Percentiles rank a stretch among this genome's conserved stretches.
These are phyloP conservation scores for Bacterosira constricta DNA, from an alignment of 108 stramenopile species.

Conservation along the genomic window DNA sequence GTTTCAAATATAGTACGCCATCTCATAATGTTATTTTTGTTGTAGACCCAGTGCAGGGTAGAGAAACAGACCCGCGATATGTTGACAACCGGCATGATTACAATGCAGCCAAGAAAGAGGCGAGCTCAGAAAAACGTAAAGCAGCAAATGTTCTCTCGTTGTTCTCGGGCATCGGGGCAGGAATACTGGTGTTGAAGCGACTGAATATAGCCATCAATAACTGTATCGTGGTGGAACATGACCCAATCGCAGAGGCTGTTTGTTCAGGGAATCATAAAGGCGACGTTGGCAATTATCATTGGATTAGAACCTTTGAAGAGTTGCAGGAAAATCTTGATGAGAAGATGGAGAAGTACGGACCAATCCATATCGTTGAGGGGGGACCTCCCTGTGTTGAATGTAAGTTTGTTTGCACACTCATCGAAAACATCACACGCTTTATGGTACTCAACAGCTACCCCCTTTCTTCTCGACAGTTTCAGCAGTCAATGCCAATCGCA, in stretches of 20 bases:
- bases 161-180: not conserved
- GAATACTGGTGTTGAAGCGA: constrained; percentile 1
- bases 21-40: not conserved
- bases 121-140: not conserved
- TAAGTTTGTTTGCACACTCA: not conserved
- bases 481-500: too few relatives aligned
- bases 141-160: not conserved
- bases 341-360: not conserved
- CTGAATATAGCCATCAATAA: not conserved
- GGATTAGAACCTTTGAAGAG: not conserved
- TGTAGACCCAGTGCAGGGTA: not conserved
- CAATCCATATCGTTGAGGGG: too few relatives aligned
- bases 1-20: too few relatives aligned
- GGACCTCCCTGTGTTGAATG: too few relatives aligned
- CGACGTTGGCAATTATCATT: not conserved
- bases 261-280: not conserved
- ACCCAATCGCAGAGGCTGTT: not conserved
- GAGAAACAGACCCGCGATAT: not conserved
- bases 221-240: constrained; percentile 1
- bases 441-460: too few relatives aligned
- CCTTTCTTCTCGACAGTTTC: too few relatives aligned
- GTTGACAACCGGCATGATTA: not conserved
- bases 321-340: not conserved
- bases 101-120: not conserved
- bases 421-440: too few relatives aligned